Conservation (phyloP, 2,329 filamentous ascomycete genomes). For the Colletotrichum cuscutae region DNA sequence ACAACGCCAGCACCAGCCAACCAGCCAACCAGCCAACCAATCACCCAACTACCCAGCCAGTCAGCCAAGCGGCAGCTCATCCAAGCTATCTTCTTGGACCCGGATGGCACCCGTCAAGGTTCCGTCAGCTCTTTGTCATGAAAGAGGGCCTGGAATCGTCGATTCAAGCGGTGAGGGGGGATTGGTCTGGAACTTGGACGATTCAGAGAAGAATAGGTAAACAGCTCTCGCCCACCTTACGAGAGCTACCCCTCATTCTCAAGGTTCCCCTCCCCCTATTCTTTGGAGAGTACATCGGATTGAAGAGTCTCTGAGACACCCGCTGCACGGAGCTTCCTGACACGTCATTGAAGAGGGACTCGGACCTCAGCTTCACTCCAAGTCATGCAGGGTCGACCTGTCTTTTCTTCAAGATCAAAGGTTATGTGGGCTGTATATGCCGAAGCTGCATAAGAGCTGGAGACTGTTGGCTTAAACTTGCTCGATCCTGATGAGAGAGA, state of each 20-base stretch:
- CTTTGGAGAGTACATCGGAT: not conserved
- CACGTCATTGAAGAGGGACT: slow-evolving; percentile 11
- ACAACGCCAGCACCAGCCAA: not conserved
- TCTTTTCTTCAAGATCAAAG: not conserved
- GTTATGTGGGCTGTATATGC: not conserved
- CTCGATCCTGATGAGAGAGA: not conserved
- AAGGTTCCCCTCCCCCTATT: not conserved
- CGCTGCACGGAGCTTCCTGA: slow-evolving; percentile 6
- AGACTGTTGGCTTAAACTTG: not conserved
- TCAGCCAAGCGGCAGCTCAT: not conserved
- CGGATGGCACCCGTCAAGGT: not conserved
- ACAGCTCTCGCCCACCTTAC: slow-evolving; percentile 1
- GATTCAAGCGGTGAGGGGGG: not conserved
- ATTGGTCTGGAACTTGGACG: not conserved
- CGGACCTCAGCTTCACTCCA: not conserved
- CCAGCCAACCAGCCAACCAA: not conserved
- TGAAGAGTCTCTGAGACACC: slow-evolving; percentile 8
- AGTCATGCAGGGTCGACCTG: slow-evolving; percentile 10
- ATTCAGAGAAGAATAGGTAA: not conserved
- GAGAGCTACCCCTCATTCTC: slow-evolving; percentile 7
- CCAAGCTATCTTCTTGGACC: not conserved
- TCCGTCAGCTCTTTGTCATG: not conserved
- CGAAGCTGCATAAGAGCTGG: not conserved
- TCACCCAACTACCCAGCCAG: not conserved
- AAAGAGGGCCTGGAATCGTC: not conserved